Base-by-base conservation (phyloP, 2,329 filamentous ascomycete species). In the Diaporthe ampelina region DNA sequence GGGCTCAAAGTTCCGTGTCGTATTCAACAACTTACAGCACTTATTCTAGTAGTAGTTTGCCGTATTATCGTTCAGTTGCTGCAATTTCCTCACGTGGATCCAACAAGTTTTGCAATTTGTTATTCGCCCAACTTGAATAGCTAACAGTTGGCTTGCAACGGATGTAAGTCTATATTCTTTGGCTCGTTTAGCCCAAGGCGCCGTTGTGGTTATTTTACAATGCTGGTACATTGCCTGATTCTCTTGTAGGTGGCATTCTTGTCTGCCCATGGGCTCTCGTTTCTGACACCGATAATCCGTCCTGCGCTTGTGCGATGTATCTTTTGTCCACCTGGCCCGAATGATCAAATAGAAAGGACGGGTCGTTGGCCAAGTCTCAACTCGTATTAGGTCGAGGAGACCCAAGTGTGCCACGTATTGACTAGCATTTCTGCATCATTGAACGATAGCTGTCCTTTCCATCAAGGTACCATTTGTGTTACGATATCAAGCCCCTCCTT, bases 181-280 rank as follows among this genome's bases (percentile, higher is more conserved):
- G 29, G 6, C 29, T 32, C 29, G 29, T 37, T 37, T 37, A 10
- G 29, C 29, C 29, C 29, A 3, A 32, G 3, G 37, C 13, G 10
- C 15, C 40, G 4, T 43, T 5, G 58, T 52, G 13, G 10, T n/a
- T 9, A 40, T 8, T n/a, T 9, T 40, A 10, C 10, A 61, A 21
- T 29, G 4, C 15, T 63, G 15, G 6, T 19, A 19, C 19, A 45
- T 61, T 3, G 9, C 6, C 35, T 59, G 5, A 7, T 3, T 2
- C 19, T 19, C 11, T 26, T 40, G 21, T 7, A 24, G 7, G 15
- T 8, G 13, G 3, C 10, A 26, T 61, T 2, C 17, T 17, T 61
- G 21, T 6, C 2, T 40, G 0, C 15, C 1, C n/a, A n/a, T n/a
- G n/a, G n/a, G n/a, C n/a, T 21, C 6, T 4, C 4, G 15, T 43